phyloP scores from a whole-genome alignment of 768 basidiomycete species.

The Termitomyces sp. region DNA sequence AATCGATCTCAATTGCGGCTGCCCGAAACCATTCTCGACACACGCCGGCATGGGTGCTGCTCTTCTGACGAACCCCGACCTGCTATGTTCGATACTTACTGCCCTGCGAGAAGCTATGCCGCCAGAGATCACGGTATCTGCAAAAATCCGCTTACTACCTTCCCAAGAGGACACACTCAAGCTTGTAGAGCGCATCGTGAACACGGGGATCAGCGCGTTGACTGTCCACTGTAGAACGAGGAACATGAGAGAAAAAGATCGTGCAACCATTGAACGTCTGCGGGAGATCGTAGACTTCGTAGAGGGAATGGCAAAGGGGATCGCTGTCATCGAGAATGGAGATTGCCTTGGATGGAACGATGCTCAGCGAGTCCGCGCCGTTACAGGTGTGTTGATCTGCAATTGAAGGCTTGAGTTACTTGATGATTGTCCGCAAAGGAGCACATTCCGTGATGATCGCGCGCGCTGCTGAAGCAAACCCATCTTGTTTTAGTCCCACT shows the following conservation, averaged over 20 bases:
- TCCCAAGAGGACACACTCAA: slow-evolving; percentile 83
- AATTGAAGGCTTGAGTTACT: neutral
- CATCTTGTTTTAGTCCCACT: slow-evolving; percentile 72
- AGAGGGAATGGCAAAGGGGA: slow-evolving; percentile 58
- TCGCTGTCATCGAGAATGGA: slow-evolving; percentile 93
- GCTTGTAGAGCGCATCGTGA: slow-evolving; percentile 83
- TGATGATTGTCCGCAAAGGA: slow-evolving; percentile 28
- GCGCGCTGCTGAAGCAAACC: slow-evolving; percentile 89
- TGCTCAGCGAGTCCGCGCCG: slow-evolving; percentile 62
- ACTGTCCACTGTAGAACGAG: slow-evolving; percentile 95
- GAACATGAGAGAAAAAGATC: slow-evolving; percentile 82
- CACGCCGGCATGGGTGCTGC: slow-evolving; percentile 97
- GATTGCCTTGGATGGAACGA: slow-evolving; percentile 82
- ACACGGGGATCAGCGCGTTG: slow-evolving; percentile 82
- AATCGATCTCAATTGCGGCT: slow-evolving; percentile 96
- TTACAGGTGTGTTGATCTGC: slow-evolving; percentile 54
- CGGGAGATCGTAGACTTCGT: slow-evolving; percentile 86
- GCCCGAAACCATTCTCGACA: slow-evolving; percentile 94
- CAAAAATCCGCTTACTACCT: slow-evolving; percentile 88
- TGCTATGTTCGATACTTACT: slow-evolving; percentile 82
- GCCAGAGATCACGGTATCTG: slow-evolving; percentile 79
- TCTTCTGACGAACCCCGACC: slow-evolving; percentile 84
- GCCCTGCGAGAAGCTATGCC: slow-evolving; percentile 71
- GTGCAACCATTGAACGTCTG: slow-evolving; percentile 72
- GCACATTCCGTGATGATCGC: slow-evolving; percentile 96